phyloP scores from a whole-genome alignment of 2,329 filamentous ascomycete species.

The Penicillium sp. region DNA sequence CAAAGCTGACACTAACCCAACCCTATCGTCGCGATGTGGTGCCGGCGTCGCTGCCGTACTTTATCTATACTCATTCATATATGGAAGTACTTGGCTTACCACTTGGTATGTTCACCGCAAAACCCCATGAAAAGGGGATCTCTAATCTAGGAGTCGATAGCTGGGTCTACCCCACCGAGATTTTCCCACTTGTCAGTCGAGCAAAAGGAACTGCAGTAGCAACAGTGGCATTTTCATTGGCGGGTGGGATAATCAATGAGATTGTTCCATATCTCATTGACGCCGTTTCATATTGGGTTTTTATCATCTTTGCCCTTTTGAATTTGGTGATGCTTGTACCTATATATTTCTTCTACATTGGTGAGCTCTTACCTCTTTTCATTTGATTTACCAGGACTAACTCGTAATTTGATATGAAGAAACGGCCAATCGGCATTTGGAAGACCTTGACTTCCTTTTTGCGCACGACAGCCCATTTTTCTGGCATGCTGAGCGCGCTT shows the following conservation, averaged over 20 bases:
- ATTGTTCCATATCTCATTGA: neutral
- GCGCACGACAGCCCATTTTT: neutral
- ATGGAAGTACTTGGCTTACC: neutral
- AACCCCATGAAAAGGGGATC: neutral
- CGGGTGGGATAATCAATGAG: neutral
- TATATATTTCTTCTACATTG: constrained; percentile 1
- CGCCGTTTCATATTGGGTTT: neutral
- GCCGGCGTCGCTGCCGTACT: neutral
- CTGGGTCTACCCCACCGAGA: neutral
- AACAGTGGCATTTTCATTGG: constrained; percentile 1
- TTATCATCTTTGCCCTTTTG: neutral
- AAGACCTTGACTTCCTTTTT: neutral
- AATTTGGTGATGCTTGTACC: constrained; percentile 1
- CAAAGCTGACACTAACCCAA: neutral
- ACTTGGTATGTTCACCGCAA: neutral
- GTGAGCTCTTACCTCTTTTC: neutral
- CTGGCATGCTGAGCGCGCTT: neutral
- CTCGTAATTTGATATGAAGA: neutral
- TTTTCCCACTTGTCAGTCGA: neutral
- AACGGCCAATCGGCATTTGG: neutral
- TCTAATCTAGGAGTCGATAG: neutral
- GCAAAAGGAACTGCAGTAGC: neutral
- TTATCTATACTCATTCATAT: neutral
- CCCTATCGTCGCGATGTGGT: neutral
- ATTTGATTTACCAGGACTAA: neutral